Base-by-base conservation (phyloP, 163 green algal genomes). In the Scenedesmus sp. region DNA sequence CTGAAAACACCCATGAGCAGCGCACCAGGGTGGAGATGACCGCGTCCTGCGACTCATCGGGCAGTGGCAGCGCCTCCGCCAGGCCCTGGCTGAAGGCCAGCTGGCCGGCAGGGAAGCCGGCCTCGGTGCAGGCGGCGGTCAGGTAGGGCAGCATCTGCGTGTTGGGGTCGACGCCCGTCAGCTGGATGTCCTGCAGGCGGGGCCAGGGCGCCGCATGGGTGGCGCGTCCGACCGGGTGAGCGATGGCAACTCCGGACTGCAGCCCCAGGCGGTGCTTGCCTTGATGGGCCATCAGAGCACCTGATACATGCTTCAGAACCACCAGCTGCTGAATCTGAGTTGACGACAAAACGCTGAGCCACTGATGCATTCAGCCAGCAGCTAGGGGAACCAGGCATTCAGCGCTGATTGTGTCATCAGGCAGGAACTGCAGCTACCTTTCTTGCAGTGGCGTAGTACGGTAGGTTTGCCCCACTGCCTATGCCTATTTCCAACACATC, bases 11-110 rank as follows among this genome's bases (percentile, higher is more conserved):
- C 10, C 49, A 20, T 20, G 30, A 6, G 24, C 37, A 12, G 72
- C 91, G 10, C 86, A 94, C 92, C 89, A 94, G 56, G 1, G 92
- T 93, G 6, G 83, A 79, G 20, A 94, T 91, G 15, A 89, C 92
- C 7, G 81, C 89, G 33, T 94, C 92, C 6, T 93, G 92, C 70
- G 85, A 83, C 5, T 40, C 85, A 40, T 94, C 89, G 6, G 22
- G 24, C 22, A 94, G 87, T 6, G 92, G 92, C 70, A 94, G 85
- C 10, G 53, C 33, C 70, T 93, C 92, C 20, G 81, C 89, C 10
- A 86, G 49, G 6, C 92, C 92, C 43, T 68, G 49, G 7, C 88
- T 40, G 81, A 93, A 88, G 16, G 65, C 65, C 40, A 92, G 82
- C 56, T 83, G 70, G 35, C 73, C 33, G 4, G 35, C 53, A 22